A percentile compares a stretch with the other conserved stretches of the same genome.
Conservation (phyloP, 2,329 filamentous ascomycete genomes). For the Aspergillus fructus region DNA sequence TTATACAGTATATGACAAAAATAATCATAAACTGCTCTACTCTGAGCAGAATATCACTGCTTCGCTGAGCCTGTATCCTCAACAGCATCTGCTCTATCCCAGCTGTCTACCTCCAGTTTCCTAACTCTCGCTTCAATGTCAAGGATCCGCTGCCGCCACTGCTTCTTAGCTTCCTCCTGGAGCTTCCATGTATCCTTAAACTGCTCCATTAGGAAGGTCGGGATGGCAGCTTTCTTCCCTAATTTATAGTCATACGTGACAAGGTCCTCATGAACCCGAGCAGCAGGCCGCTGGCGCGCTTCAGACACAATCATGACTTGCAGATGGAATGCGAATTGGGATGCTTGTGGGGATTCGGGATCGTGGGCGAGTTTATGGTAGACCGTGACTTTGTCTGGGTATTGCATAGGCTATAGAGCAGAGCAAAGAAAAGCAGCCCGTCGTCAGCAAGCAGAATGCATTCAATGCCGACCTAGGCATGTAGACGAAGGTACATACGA, state of each 20-base stretch:
- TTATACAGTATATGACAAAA: background rate
- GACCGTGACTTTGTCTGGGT: constrained; percentile 77
- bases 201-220: constrained; percentile 60
- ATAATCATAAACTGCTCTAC: background rate
- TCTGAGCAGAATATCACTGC: constrained; percentile 4
- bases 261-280: constrained; percentile 73
- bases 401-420: constrained; percentile 71
- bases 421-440: background rate
- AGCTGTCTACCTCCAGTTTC: constrained; percentile 68
- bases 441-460: constrained; percentile 4
- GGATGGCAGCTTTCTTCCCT: constrained; percentile 57
- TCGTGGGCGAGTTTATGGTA: constrained; percentile 70
- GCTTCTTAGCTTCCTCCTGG: constrained; percentile 60
- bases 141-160: constrained; percentile 54
- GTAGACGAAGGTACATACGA: constrained; percentile 57
- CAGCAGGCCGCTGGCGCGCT: constrained; percentile 68
- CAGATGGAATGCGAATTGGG: constrained; percentile 41
- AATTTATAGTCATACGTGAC: constrained; percentile 72
- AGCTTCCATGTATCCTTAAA: constrained; percentile 60
- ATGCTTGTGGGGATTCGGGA: constrained; percentile 41
- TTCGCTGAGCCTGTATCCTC: constrained; percentile 62
- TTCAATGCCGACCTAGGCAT: background rate
- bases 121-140: constrained; percentile 60
- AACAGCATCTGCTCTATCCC: constrained; percentile 69
- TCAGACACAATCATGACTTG: constrained; percentile 73